A percentile compares a stretch with the other conserved stretches of the same genome.
Evolutionary conservation across 208 protist species (phyloP).

Genomic region (Eutreptiella sp.): DNA sequence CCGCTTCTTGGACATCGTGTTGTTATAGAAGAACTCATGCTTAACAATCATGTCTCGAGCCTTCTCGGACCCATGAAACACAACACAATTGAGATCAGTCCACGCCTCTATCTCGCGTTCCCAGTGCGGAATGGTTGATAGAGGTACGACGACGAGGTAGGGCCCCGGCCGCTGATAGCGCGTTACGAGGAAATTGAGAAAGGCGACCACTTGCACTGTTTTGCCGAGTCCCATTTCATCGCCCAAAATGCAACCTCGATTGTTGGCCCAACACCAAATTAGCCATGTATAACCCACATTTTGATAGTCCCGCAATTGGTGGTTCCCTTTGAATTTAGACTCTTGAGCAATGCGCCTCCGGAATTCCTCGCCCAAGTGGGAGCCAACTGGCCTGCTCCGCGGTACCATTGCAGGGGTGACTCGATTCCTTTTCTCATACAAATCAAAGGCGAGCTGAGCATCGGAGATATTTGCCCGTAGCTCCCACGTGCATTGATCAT

Average conservation of each 20-base stretch:
- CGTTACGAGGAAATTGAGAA: conserved; percentile 77
- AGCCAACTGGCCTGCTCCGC: too few species aligned
- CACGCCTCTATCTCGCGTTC: conserved; percentile 67
- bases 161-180: conserved; percentile 78
- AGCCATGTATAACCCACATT: conserved; percentile 92
- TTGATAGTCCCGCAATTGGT: conserved; percentile 83
- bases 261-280: conserved; percentile 64
- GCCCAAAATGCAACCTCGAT: conserved; percentile 77
- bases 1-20: too few species aligned
- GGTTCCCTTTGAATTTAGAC: too few species aligned
- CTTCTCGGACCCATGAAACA: not conserved
- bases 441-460: too few species aligned
- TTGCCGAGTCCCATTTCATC: conserved; percentile 98
- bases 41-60: conserved; percentile 8
- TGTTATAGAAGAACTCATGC: conserved; percentile 23
- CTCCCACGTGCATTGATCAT: conserved; percentile 68
- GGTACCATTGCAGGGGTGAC: too few species aligned
- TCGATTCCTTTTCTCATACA: too few species aligned
- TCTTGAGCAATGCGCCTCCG: too few species aligned
- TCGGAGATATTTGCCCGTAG: too few species aligned
- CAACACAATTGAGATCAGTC: conserved; percentile 2
- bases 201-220: conserved; percentile 87
- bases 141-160: conserved; percentile 89
- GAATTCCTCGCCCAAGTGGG: too few species aligned
- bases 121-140: conserved; percentile 90